Conservation (phyloP, 2,329 filamentous ascomycete genomes). For the Aspergillus clavatus region DNA sequence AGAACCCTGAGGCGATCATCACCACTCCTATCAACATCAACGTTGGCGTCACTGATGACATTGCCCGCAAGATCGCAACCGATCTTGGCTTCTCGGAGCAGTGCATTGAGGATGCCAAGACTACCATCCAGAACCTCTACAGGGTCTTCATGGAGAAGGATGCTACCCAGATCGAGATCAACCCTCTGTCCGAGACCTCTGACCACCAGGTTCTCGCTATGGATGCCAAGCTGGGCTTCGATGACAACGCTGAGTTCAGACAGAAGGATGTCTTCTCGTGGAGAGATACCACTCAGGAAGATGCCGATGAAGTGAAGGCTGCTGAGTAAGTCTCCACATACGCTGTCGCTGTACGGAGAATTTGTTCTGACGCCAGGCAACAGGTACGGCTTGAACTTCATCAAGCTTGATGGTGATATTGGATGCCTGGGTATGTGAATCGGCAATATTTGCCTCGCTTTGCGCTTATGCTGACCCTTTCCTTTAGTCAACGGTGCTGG, state of each 20-base stretch:
- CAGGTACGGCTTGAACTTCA: conserved; percentile 84
- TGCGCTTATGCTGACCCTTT: conserved; percentile 7
- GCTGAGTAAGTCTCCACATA: conserved; percentile 58
- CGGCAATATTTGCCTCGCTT: neutral
- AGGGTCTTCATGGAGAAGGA: conserved; percentile 98
- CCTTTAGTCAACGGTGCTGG: conserved; percentile 84
- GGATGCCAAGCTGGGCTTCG: conserved; percentile 98
- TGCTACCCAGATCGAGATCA: conserved; percentile 99
- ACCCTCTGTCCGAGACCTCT: conserved; percentile 95
- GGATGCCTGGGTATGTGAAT: conserved; percentile 68
- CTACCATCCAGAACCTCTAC: conserved; percentile 98
- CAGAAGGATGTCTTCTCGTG: conserved; percentile 93
- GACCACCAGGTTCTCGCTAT: conserved; percentile 98
- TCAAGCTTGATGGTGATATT: conserved; percentile 99
- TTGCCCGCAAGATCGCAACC: conserved; percentile 81
- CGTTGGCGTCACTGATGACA: conserved; percentile 88
- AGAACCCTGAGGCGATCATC: conserved; percentile 91
- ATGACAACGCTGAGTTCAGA: conserved; percentile 98
- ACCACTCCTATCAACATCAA: conserved; percentile 94
- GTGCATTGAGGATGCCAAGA: conserved; percentile 91
- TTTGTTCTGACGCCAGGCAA: conserved; percentile 12
- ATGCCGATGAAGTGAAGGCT: conserved; percentile 94
- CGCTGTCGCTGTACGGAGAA: neutral
- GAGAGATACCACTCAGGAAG: conserved; percentile 94
- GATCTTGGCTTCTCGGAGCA: conserved; percentile 97